phyloP scores from a whole-genome alignment of 441 rosid genomes.

The Arabidopsis hybrid region DNA sequence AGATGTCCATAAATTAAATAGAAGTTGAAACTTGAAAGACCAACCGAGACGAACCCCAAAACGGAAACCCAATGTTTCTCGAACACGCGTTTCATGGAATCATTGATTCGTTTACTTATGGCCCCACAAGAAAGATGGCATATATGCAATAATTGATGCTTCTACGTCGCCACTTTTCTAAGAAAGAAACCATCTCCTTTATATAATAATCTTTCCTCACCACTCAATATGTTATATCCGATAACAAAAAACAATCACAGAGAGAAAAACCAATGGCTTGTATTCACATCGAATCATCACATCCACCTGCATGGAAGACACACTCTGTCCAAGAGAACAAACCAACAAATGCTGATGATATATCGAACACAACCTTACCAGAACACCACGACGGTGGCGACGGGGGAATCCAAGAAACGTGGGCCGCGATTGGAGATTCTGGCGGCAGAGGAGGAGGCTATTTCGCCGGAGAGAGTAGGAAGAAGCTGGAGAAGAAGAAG shows the following conservation, averaged over 20 bases:
- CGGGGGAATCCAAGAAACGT: constrained; percentile 37
- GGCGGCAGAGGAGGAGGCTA: constrained; percentile 1
- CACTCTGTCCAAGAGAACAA: background rate
- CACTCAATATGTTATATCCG: constrained; percentile 1
- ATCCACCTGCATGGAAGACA: constrained; percentile 13
- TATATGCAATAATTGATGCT: constrained; percentile 41
- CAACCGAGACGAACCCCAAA: no score
- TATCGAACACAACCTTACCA: background rate
- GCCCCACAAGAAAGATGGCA: constrained; percentile 34
- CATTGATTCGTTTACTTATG: constrained; percentile 17
- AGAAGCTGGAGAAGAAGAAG: constrained; percentile 59
- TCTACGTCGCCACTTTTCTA: constrained; percentile 18
- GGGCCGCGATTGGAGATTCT: background rate
- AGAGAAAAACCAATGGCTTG: constrained; percentile 21
- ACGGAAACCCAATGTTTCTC: background rate
- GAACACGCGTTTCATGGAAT: constrained; percentile 1
- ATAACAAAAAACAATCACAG: background rate
- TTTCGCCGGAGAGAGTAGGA: background rate
- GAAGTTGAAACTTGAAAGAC: no score
- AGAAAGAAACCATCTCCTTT: constrained; percentile 38
- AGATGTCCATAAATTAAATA: no score
- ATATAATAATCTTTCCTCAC: constrained; percentile 14
- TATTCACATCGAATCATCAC: constrained; percentile 29
- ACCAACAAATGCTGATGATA: constrained; percentile 9
- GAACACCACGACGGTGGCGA: background rate